These are phyloP conservation scores for Kondoa malvinella DNA, from an alignment of 768 basidiomycete genomes.

Conservation along the genomic window DNA sequence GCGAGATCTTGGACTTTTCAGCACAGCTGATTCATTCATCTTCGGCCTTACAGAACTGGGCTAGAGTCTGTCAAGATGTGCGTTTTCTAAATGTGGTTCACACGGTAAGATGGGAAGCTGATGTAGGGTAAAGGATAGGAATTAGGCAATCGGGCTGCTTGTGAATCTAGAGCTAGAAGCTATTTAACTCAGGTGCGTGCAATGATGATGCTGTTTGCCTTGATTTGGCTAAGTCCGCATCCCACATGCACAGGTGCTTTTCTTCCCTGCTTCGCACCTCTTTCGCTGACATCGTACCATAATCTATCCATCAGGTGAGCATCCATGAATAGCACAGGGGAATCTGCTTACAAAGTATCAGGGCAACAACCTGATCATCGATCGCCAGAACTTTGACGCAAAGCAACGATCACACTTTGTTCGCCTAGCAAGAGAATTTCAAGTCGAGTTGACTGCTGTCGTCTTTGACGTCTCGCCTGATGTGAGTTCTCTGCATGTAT, in stretches of 20 bases:
- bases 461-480: slow-evolving; percentile 9
- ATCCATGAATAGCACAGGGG: no score
- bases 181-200: slow-evolving; percentile 5
- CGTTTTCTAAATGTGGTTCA: slow-evolving; percentile 10
- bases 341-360: not conserved
- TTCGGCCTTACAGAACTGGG: slow-evolving; percentile 1
- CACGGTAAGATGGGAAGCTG: slow-evolving; percentile 2
- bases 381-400: slow-evolving; percentile 18
- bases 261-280: not conserved
- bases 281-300: not conserved
- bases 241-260: no score
- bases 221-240: no score
- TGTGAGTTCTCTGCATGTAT: slow-evolving; percentile 2
- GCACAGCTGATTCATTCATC: not conserved
- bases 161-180: slow-evolving; percentile 9
- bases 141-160: slow-evolving; percentile 11
- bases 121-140: slow-evolving; percentile 8
- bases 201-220: not conserved
- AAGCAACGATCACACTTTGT: slow-evolving; percentile 11
- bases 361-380: slow-evolving; percentile 13
- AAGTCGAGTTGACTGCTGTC: slow-evolving; percentile 11
- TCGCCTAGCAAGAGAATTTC: slow-evolving; percentile 4
- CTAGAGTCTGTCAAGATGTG: slow-evolving; percentile 6
- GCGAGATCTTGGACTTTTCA: not conserved
- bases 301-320: no score